A percentile compares a stretch with the other conserved stretches of the same genome.
These are phyloP conservation scores for Phytophthora sp. DNA, from an alignment of 352 stramenopile species.

Conservation along the genomic window DNA sequence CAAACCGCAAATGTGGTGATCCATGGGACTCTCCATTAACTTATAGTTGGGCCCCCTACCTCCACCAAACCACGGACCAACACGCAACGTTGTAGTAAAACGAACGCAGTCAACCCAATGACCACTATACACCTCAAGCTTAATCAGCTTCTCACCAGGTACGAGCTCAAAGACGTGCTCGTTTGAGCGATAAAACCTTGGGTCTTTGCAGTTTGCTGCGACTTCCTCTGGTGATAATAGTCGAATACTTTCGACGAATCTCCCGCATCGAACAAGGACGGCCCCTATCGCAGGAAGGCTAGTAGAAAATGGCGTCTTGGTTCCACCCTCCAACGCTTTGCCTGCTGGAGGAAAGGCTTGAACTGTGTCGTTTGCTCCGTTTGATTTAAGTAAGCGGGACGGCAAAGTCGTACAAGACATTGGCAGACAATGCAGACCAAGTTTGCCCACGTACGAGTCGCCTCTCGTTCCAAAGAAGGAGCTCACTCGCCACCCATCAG, in stretches of 20 bases:
- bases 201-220: conserved; percentile 8
- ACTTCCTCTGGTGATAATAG: conserved; percentile 36
- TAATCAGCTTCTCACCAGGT: conserved; percentile 41
- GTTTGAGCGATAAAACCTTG: conserved; percentile 31
- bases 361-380: not conserved
- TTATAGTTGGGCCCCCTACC: conserved; percentile 27
- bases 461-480: conserved; percentile 62
- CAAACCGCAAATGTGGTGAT: conserved; percentile 43
- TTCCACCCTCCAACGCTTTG: conserved; percentile 34
- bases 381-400: not conserved
- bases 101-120: conserved; percentile 62
- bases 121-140: conserved; percentile 49
- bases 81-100: conserved; percentile 50
- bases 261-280: conserved; percentile 42
- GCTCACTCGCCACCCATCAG: conserved; percentile 48
- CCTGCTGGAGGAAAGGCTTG: conserved; percentile 24
- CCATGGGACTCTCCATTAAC: conserved; percentile 34
- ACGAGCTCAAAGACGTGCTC: conserved; percentile 61
- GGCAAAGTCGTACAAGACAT: conserved; percentile 1
- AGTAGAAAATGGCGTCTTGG: conserved; percentile 29
- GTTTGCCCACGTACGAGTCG: conserved; percentile 51
- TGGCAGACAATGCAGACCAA: conserved; percentile 46
- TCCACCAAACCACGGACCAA: conserved; percentile 58
- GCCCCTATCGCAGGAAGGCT: conserved; percentile 20
- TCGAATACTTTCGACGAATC: conserved; percentile 44